A percentile compares a stretch with the other conserved stretches of the same genome.
Evolutionary conservation across 2,329 filamentous ascomycete species (phyloP).

Genomic region (Monosporascus sp.): DNA sequence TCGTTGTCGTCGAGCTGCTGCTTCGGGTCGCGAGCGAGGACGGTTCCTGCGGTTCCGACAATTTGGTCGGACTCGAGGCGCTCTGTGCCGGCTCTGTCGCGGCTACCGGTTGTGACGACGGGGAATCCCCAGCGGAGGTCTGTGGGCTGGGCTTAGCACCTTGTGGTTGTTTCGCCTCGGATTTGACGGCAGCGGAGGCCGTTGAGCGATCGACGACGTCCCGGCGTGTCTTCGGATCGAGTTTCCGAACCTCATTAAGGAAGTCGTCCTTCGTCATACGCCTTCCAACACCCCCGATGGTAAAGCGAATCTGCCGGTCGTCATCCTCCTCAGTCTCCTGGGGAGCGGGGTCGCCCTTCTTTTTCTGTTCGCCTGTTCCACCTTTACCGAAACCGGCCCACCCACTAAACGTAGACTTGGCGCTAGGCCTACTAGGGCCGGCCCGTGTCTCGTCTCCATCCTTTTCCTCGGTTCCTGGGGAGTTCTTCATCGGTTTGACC

Average conservation of each 20-base stretch:
- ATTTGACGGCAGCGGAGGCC: conserved; percentile 44
- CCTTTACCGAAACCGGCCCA: conserved; percentile 44
- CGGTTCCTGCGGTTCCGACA: conserved; percentile 7
- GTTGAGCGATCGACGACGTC: conserved; percentile 48
- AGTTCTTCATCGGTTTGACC: conserved; percentile 35
- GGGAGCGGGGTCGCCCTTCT: conserved; percentile 28
- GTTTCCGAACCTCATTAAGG: conserved; percentile 64
- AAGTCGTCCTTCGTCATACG: conserved; percentile 80
- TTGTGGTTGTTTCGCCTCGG: conserved; percentile 33
- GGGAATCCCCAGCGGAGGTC: conserved; percentile 25
- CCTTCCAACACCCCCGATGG: conserved; percentile 64
- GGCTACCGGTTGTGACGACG: conserved; percentile 15
- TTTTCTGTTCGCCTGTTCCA: conserved; percentile 30
- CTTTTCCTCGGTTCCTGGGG: conserved; percentile 22
- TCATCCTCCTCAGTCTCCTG: conserved; percentile 51
- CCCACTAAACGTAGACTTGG: conserved; percentile 36
- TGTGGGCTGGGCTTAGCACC: background rate
- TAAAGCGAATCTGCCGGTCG: conserved; percentile 70
- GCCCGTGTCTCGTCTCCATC: conserved; percentile 20
- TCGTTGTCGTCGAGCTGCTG: conserved; percentile 12
- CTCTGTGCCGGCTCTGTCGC: conserved; percentile 23
- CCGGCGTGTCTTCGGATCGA: conserved; percentile 60
- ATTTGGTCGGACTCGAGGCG: conserved; percentile 12
- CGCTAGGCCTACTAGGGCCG: conserved; percentile 13
- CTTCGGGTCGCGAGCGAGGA: conserved; percentile 8